These are phyloP conservation scores for Malus sylvestris DNA, from an alignment of 306 rosid species.

Conservation along the genomic window DNA sequence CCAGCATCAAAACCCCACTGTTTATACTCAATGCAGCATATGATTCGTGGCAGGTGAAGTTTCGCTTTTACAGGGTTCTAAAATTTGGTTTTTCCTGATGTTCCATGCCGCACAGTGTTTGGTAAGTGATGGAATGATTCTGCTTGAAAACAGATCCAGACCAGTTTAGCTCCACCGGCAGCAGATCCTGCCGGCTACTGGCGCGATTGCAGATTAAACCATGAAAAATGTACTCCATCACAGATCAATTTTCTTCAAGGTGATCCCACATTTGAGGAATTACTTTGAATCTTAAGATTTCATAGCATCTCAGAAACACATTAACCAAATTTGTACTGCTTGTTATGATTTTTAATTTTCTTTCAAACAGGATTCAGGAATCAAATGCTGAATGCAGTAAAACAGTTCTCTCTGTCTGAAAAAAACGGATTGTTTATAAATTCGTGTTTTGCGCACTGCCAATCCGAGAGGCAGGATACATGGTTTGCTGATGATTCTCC, in stretches of 20 bases:
- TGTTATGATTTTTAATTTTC: not conserved
- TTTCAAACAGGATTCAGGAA: conserved; percentile 64
- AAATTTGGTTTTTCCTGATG: not conserved
- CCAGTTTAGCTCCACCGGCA: conserved; percentile 87
- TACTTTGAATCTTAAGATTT: not conserved
- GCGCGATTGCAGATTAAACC: conserved; percentile 79
- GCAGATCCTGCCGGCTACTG: conserved; percentile 87
- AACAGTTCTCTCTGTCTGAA: conserved; percentile 44
- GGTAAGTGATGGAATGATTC: not conserved
- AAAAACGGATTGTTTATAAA: conserved; percentile 74
- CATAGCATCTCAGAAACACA: not conserved
- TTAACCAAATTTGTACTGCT: not conserved
- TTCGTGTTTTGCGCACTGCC: conserved; percentile 94
- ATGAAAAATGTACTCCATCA: conserved; percentile 51
- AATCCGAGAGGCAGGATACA: conserved; percentile 86
- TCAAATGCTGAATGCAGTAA: conserved; percentile 59
- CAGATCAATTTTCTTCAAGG: conserved; percentile 84
- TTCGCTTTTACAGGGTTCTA: not conserved
- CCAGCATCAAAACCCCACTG: conserved; percentile 60
- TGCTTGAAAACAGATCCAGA: conserved; percentile 55
- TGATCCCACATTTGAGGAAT: conserved; percentile 10
- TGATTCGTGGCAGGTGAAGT: conserved; percentile 93
- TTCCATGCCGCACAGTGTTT: not conserved
- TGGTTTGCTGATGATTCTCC: conserved; percentile 91
- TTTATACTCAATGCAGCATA: conserved; percentile 92